Evolutionary conservation across 306 rosid species (phyloP).

Genomic region (Prunus fruticosa): DNA sequence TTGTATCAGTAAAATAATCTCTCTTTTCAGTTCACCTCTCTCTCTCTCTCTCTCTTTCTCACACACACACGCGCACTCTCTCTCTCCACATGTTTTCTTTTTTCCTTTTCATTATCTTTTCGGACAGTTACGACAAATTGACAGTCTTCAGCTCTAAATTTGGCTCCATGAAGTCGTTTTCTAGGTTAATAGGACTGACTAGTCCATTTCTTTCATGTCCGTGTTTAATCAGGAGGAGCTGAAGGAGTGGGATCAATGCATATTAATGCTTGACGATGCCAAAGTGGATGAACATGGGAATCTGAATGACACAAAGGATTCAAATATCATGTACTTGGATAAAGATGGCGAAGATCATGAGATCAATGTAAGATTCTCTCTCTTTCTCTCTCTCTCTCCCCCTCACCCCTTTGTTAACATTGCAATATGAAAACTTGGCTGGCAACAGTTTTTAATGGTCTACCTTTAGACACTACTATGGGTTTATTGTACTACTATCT

Average conservation of each 20-base stretch:
- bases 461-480: not conserved
- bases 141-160: not conserved
- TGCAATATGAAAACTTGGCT: slow-evolving; percentile 5
- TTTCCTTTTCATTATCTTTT: not conserved
- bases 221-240: slow-evolving; percentile 63
- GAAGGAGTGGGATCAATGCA: slow-evolving; percentile 97
- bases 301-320: slow-evolving; percentile 57
- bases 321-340: slow-evolving; percentile 77
- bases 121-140: not conserved
- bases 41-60: no score
- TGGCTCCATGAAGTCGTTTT: not conserved
- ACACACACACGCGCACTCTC: no score
- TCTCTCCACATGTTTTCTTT: not conserved
- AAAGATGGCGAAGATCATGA: slow-evolving; percentile 88
- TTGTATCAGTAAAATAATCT: no score
- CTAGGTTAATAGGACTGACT: not conserved
- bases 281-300: slow-evolving; percentile 82
- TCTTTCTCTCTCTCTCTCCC: not conserved
- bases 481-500: not conserved
- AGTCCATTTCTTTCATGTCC: not conserved
- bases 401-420: not conserved
- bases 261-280: slow-evolving; percentile 76
- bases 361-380: slow-evolving; percentile 52
- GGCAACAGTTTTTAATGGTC: not conserved
- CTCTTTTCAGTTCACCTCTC: no score